Evolutionary conservation across 495 filamentous ascomycete species (phyloP), one percentile per base, ranked within the genome.

Genomic region (Hyaloscypha bicolor): DNA sequence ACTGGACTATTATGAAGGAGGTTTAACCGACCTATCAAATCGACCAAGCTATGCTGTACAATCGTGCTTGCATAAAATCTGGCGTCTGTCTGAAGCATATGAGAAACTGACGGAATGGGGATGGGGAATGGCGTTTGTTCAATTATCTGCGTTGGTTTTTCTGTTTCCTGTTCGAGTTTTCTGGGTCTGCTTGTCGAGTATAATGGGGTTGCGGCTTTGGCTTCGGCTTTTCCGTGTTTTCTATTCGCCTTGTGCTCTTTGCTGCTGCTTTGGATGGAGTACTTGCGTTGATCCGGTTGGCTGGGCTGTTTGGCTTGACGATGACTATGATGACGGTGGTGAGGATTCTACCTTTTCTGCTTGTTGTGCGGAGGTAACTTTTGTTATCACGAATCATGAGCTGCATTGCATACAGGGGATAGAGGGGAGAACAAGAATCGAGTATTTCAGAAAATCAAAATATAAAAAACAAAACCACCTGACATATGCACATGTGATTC

Each of bases 61-160:
- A 64, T 66, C 55, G 66, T 66, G 55, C 70, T 55, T 73, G 71
- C 71, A 72, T 72, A 64, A 68, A 68, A 66, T 45, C 45, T 59
- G 71, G 71, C 71, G 71, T 73, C 62, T 62, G 64, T 60, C 59
- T 48, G 58, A 72, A 67, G 68, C 71, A 70, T 73, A 70, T 73
- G 71, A 48, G 42, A 69, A 39, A 48, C 60, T 30, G 67, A 55
- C 33, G 31, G 61, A 59, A 35, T 22, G 60, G 29, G 64, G 30
- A 33, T 9, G 21, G 55, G 64, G 30, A 16, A 52, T 55, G 64
- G 62, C 52, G 69, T 69, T 68, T 69, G 62, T 56, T 48, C 64
- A 29, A 61, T 52, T 64, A 53, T 53, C 53, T 71, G 37, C 62
- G 25, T 25, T 55, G 58, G 45, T 33, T 9, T 65, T 59, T 65